phyloP scores from a whole-genome alignment of 306 rosid genomes.

The Benincasa hispida region DNA sequence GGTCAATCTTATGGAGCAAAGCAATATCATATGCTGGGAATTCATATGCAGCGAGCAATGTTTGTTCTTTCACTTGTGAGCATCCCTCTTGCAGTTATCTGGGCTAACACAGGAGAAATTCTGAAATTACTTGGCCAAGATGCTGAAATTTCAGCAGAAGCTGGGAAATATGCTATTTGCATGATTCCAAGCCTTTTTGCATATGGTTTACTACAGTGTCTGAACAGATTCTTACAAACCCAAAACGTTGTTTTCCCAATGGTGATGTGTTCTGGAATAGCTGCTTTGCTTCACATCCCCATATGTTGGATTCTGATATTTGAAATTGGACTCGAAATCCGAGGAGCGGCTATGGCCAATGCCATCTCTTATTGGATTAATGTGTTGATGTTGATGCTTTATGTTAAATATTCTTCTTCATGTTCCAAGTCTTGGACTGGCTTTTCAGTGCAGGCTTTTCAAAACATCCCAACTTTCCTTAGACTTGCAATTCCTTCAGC shows the following conservation, averaged over 20 bases:
- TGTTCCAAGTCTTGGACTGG: conserved; percentile 60
- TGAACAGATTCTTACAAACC: conserved; percentile 41
- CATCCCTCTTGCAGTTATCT: conserved; percentile 34
- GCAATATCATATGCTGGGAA: conserved; percentile 45
- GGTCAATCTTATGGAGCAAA: conserved; percentile 79
- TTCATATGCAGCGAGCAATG: conserved; percentile 58
- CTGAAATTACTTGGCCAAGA: conserved; percentile 43
- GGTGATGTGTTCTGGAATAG: conserved; percentile 37
- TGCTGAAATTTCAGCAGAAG: conserved; percentile 30
- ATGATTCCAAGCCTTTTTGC: conserved; percentile 55
- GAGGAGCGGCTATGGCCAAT: conserved; percentile 58
- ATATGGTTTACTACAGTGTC: conserved; percentile 46
- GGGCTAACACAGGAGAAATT: conserved; percentile 35
- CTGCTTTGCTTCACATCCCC: conserved; percentile 27
- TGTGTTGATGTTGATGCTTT: conserved; percentile 29
- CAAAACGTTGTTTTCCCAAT: conserved; percentile 66
- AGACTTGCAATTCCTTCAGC: conserved; percentile 55
- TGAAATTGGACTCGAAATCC: conserved; percentile 38
- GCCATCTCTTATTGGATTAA: conserved; percentile 55
- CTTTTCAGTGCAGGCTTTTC: conserved; percentile 44
- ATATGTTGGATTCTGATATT: conserved; percentile 47
- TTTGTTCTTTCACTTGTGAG: conserved; percentile 25
- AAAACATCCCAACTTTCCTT: conserved; percentile 25
- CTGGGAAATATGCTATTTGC: conserved; percentile 37
- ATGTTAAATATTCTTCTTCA: conserved; percentile 40